phyloP scores from a whole-genome alignment of 2,329 filamentous ascomycete genomes.

The Fusarium aywerte region DNA sequence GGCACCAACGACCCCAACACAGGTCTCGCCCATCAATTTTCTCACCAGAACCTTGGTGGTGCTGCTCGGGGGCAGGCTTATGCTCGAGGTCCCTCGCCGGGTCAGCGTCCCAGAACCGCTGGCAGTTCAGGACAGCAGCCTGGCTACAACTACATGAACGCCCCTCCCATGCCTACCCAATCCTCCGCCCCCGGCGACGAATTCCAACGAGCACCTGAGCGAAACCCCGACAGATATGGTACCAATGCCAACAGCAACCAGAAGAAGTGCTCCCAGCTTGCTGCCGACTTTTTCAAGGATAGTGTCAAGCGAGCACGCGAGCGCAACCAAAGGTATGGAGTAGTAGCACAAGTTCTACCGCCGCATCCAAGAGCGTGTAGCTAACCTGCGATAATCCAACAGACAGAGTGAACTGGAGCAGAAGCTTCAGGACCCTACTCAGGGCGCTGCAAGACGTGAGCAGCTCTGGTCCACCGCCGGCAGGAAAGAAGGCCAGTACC shows the following conservation, averaged over 20 bases:
- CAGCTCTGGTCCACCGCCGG: conserved; percentile 87
- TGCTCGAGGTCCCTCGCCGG: conserved; percentile 73
- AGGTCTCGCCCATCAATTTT: conserved; percentile 93
- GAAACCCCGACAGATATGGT: conserved; percentile 84
- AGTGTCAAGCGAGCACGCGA: conserved; percentile 96
- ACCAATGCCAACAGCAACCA: conserved; percentile 73
- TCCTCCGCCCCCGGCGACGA: conserved; percentile 72
- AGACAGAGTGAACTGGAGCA: conserved; percentile 94
- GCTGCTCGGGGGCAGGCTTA: conserved; percentile 77
- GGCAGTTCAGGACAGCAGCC: conserved; percentile 73
- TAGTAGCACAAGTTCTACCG: neutral
- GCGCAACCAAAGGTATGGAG: conserved; percentile 85
- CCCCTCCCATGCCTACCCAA: conserved; percentile 72
- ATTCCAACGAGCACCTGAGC: conserved; percentile 82
- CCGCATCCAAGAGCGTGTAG: neutral
- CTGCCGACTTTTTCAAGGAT: conserved; percentile 97
- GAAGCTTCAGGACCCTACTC: conserved; percentile 79
- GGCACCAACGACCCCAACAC: conserved; percentile 85
- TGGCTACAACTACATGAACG: conserved; percentile 72
- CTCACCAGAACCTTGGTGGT: conserved; percentile 89
- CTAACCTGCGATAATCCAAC: conserved; percentile 30
- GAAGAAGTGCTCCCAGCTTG: conserved; percentile 75
- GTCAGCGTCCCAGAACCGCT: conserved; percentile 84
- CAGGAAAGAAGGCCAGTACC: conserved; percentile 89
- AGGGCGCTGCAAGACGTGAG: conserved; percentile 80